A percentile compares a stretch with the other conserved stretches of the same genome.
Conservation (phyloP, 768 basidiomycete genomes). For the Macrolepiota dolichaula region DNA sequence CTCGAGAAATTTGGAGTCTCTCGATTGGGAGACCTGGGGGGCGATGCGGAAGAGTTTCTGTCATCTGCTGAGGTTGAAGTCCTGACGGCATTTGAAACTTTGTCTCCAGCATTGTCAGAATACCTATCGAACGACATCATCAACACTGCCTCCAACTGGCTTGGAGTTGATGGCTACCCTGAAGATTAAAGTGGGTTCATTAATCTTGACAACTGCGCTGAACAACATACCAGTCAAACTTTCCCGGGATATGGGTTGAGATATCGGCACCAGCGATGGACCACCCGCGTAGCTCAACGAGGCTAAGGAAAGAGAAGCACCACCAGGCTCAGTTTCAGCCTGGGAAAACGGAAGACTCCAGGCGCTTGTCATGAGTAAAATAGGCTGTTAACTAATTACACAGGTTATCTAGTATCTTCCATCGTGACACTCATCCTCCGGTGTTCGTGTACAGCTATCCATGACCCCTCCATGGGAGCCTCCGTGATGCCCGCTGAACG, state of each 20-base stretch:
- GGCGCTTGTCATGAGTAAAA: not conserved
- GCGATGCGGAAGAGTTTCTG: not conserved
- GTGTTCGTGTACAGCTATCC: not conserved
- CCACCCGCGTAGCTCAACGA: not conserved
- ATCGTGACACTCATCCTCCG: not conserved
- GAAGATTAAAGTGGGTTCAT: not conserved
- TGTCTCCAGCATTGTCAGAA: not conserved
- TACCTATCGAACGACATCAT: not conserved
- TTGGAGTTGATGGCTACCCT: not conserved
- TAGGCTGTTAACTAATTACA: not conserved
- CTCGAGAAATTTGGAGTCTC: constrained; percentile 5
- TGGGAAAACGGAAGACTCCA: not conserved
- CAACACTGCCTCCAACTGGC: not conserved
- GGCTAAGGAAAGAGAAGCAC: not conserved
- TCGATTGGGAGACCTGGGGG: not conserved
- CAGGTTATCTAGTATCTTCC: not conserved
- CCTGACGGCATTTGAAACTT: not conserved
- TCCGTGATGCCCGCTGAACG: too few relatives aligned
- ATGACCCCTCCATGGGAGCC: too few relatives aligned
- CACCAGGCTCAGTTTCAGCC: not conserved
- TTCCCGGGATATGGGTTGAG: not conserved
- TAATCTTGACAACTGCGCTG: not conserved
- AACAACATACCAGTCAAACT: not conserved
- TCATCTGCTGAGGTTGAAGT: not conserved
- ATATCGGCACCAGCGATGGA: not conserved